phyloP scores from a whole-genome alignment of 2,329 filamentous ascomycete species.

The Phialophora tarda region DNA sequence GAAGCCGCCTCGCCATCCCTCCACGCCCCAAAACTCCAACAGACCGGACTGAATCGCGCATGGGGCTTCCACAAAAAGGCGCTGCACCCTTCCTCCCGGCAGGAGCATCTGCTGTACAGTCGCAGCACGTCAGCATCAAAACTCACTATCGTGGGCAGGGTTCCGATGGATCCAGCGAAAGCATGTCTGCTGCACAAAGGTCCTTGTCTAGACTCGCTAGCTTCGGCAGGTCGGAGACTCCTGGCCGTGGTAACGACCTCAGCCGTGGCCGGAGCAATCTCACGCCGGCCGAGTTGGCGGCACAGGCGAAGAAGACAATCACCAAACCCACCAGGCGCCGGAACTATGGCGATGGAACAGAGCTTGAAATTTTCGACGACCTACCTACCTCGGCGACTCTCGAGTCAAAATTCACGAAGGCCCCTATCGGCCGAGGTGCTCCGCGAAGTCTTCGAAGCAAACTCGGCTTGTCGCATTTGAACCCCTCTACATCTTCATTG shows the following conservation, averaged over 20 bases:
- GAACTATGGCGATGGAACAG: conserved; percentile 88
- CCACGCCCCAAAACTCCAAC: conserved; percentile 70
- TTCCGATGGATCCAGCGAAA: conserved; percentile 70
- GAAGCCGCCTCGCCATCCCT: conserved; percentile 43
- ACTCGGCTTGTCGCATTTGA: conserved; percentile 52
- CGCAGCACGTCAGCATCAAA: conserved; percentile 78
- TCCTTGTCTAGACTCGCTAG: conserved; percentile 50
- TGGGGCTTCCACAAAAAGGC: conserved; percentile 59
- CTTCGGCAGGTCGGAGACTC: conserved; percentile 55
- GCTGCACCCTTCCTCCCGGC: conserved; percentile 79
- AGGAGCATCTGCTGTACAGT: conserved; percentile 73
- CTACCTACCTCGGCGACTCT: conserved; percentile 82
- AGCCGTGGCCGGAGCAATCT: conserved; percentile 53
- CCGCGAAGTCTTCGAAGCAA: conserved; percentile 66
- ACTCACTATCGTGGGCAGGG: conserved; percentile 77
- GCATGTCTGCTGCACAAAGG: conserved; percentile 49
- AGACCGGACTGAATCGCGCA: conserved; percentile 59
- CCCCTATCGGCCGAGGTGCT: conserved; percentile 71
- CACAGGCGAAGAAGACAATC: conserved; percentile 70
- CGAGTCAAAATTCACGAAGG: conserved; percentile 82
- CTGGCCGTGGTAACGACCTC: conserved; percentile 49
- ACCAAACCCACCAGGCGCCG: conserved; percentile 72
- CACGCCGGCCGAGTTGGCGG: conserved; percentile 58
- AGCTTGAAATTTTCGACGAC: conserved; percentile 93
- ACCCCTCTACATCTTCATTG: conserved; percentile 39